Percentiles rank a stretch among this genome's conserved stretches.
Conservation (phyloP, 176 grass and related monocot species). For the Carex cristatella region DNA sequence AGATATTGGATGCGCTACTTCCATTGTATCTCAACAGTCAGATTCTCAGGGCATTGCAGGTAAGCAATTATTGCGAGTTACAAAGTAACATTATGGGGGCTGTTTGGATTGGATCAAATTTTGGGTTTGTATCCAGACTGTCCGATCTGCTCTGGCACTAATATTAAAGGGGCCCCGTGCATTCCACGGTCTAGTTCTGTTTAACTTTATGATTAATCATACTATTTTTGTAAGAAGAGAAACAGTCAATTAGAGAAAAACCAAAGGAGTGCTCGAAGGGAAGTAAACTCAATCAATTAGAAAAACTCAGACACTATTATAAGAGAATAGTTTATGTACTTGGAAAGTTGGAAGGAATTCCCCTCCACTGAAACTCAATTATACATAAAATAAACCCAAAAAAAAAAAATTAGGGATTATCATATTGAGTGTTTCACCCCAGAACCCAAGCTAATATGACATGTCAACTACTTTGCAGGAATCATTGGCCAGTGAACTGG, state of each 20-base stretch:
- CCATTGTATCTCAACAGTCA: slow-evolving; percentile 92
- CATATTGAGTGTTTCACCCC: background rate
- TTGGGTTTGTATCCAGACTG: too few species aligned
- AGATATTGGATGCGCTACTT: slow-evolving; percentile 81
- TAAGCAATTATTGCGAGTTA: background rate
- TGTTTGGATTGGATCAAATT: background rate
- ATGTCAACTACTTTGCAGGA: slow-evolving; percentile 29
- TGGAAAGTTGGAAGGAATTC: background rate
- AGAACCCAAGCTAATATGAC: background rate
- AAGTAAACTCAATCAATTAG: background rate
- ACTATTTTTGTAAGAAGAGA: background rate
- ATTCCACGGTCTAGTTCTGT: background rate
- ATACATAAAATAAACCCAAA: background rate
- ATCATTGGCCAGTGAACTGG: slow-evolving; percentile 80
- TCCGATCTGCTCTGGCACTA: too few species aligned
- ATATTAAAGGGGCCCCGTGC: too few species aligned
- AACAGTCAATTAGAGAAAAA: background rate
- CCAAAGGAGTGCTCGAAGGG: background rate
- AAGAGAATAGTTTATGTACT: background rate
- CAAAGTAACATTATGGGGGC: background rate
- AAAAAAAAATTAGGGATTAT: background rate
- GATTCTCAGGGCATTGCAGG: slow-evolving; percentile 64
- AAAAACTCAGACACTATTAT: background rate
- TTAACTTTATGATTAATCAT: background rate
- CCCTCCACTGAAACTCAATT: background rate